Conservation (phyloP, 2,329 filamentous ascomycete genomes). For the Fusarium chaquense region DNA sequence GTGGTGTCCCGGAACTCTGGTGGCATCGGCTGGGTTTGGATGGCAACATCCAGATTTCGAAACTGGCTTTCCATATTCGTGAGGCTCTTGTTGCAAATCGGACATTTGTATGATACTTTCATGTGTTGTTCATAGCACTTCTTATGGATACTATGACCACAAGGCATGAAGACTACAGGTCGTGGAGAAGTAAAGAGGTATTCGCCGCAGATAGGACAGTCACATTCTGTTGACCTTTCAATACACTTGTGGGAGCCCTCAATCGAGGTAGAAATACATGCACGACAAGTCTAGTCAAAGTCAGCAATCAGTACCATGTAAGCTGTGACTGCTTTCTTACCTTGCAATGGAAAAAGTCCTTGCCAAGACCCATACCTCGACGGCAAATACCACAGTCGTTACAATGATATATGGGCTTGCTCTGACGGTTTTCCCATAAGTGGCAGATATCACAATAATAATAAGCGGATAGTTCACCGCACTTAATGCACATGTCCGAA, state of each 20-base stretch:
- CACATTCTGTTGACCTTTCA: constrained; percentile 91
- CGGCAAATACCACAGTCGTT: constrained; percentile 95
- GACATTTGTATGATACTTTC: constrained; percentile 92
- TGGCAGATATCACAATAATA: constrained; percentile 97
- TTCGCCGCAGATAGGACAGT: constrained; percentile 96
- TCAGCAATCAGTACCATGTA: constrained; percentile 3
- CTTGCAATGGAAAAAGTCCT: constrained; percentile 99
- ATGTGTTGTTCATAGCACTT: constrained; percentile 90
- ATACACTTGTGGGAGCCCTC: constrained; percentile 91
- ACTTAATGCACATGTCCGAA: constrained; percentile 80
- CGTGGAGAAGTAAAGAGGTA: constrained; percentile 94
- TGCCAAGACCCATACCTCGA: constrained; percentile 89
- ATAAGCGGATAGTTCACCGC: constrained; percentile 80
- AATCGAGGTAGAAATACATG: constrained; percentile 91
- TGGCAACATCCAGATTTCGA: constrained; percentile 87
- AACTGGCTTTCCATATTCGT: constrained; percentile 98
- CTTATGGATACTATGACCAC: constrained; percentile 95
- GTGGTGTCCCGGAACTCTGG: constrained; percentile 81
- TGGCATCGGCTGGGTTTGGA: constrained; percentile 92
- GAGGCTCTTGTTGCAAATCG: constrained; percentile 96
- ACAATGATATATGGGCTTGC: constrained; percentile 96
- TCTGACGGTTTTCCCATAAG: constrained; percentile 93
- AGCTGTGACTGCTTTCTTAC: constrained; percentile 59
- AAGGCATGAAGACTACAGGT: constrained; percentile 92
- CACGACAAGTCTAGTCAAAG: constrained; percentile 78